phyloP scores from a whole-genome alignment of 1,284 basidiomycete species.

The Meira nashicola region DNA sequence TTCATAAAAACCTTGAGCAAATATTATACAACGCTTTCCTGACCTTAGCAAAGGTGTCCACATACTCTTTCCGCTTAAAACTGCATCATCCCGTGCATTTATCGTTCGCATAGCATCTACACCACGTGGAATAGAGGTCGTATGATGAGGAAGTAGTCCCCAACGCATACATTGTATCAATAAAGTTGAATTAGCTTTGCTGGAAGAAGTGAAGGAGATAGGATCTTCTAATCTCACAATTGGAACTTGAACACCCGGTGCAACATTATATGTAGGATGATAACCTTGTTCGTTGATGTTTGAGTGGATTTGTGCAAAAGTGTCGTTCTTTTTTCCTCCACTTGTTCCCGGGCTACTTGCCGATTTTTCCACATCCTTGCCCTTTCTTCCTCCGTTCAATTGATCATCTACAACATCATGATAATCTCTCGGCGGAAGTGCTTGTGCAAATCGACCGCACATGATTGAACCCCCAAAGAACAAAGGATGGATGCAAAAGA shows the following conservation, averaged over 20 bases:
- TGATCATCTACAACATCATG: too few relatives aligned
- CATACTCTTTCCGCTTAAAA: constrained; percentile 56
- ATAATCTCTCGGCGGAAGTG: too few relatives aligned
- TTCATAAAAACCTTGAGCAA: constrained; percentile 50
- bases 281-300: constrained; percentile 15
- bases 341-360: too few relatives aligned
- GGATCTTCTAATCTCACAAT: constrained; percentile 28
- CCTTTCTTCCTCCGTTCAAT: too few relatives aligned
- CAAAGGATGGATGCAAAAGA: too few relatives aligned
- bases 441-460: too few relatives aligned
- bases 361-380: too few relatives aligned
- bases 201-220: neutral
- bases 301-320: neutral
- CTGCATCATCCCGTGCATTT: constrained; percentile 79
- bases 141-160: constrained; percentile 83
- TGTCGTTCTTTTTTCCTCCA: too few relatives aligned
- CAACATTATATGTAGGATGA: constrained; percentile 42
- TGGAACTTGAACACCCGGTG: constrained; percentile 33
- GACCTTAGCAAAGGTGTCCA: constrained; percentile 24
- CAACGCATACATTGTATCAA: constrained; percentile 62
- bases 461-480: too few relatives aligned
- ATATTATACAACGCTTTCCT: constrained; percentile 42
- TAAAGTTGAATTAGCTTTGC: constrained; percentile 13
- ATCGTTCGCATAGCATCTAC: constrained; percentile 70
- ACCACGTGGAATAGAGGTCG: constrained; percentile 64